These are phyloP conservation scores for Xylaria scruposa DNA, from an alignment of 495 filamentous ascomycete genomes.

Conservation along the genomic window DNA sequence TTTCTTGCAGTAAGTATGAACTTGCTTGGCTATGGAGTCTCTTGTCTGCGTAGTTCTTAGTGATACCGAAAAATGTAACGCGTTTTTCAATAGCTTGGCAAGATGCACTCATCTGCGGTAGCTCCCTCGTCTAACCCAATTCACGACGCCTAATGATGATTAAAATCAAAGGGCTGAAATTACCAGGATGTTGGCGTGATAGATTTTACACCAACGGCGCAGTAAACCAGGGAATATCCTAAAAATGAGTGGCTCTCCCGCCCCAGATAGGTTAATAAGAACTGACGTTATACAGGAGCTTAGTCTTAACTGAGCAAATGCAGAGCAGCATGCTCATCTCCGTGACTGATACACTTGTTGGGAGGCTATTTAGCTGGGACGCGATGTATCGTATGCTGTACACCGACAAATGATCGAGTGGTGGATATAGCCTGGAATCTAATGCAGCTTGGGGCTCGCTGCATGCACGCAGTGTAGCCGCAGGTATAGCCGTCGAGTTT, in stretches of 20 bases:
- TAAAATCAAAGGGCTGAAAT: slow-evolving; percentile 25
- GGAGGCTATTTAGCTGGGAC: neutral
- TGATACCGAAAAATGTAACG: neutral
- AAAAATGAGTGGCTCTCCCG: slow-evolving; percentile 12
- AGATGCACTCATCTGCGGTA: slow-evolving; percentile 22
- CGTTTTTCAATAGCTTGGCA: slow-evolving; percentile 20
- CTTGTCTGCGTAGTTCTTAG: neutral
- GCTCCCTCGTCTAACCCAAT: slow-evolving; percentile 23
- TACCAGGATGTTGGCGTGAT: slow-evolving; percentile 15
- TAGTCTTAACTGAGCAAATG: neutral
- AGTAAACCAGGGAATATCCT: slow-evolving; percentile 12
- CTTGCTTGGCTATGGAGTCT: neutral
- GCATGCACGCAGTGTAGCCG: slow-evolving; percentile 7
- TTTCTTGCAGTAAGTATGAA: neutral
- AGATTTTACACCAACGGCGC: neutral
- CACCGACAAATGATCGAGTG: neutral
- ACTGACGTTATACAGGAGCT: neutral
- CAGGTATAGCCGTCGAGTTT: slow-evolving; percentile 8
- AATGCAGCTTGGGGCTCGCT: neutral
- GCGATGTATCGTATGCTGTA: neutral
- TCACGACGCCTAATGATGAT: slow-evolving; percentile 16
- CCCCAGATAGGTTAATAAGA: slow-evolving; percentile 1
- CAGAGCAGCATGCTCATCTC: neutral
- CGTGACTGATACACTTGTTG: neutral
- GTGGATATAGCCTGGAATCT: neutral